A percentile compares a stretch with the other conserved stretches of the same genome.
Evolutionary conservation across 2,329 filamentous ascomycete species (phyloP).

Genomic region (Periconia sp.): DNA sequence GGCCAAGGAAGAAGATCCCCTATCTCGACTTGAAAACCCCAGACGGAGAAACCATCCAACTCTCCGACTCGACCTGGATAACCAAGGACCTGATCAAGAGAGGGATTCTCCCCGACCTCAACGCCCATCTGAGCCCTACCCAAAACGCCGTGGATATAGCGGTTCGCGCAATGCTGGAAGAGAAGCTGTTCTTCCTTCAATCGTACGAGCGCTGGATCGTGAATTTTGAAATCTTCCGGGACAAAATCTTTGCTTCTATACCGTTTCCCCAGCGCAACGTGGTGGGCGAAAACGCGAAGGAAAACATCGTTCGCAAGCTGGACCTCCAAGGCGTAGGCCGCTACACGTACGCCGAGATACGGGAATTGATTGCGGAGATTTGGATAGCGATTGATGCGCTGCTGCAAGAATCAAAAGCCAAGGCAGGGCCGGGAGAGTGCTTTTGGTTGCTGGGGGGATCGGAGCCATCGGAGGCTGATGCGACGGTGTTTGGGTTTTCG

Average conservation of each 20-base stretch:
- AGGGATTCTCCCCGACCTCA: conserved; percentile 53
- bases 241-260: conserved; percentile 50
- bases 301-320: conserved; percentile 48
- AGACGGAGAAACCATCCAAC: conserved; percentile 13
- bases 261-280: conserved; percentile 56
- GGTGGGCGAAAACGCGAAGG: conserved; percentile 55
- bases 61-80: conserved; percentile 62
- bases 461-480: conserved; percentile 60
- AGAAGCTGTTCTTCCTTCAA: conserved; percentile 61
- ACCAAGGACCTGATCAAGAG: conserved; percentile 47
- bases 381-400: conserved; percentile 57
- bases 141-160: conserved; percentile 55
- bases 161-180: conserved; percentile 59
- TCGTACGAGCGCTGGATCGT: conserved; percentile 59
- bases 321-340: conserved; percentile 60
- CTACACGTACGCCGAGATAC: conserved; percentile 54
- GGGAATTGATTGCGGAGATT: conserved; percentile 50
- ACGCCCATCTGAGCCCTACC: conserved; percentile 43
- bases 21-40: conserved; percentile 49
- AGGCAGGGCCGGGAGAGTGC: conserved; percentile 33
- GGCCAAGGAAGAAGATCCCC: conserved; percentile 62
- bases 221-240: conserved; percentile 63
- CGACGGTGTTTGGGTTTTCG: conserved; percentile 61
- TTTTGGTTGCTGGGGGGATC: conserved; percentile 62
- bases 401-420: conserved; percentile 43